Base-by-base conservation (phyloP, 176 grass and related monocot genomes). In the Avena insularis region DNA sequence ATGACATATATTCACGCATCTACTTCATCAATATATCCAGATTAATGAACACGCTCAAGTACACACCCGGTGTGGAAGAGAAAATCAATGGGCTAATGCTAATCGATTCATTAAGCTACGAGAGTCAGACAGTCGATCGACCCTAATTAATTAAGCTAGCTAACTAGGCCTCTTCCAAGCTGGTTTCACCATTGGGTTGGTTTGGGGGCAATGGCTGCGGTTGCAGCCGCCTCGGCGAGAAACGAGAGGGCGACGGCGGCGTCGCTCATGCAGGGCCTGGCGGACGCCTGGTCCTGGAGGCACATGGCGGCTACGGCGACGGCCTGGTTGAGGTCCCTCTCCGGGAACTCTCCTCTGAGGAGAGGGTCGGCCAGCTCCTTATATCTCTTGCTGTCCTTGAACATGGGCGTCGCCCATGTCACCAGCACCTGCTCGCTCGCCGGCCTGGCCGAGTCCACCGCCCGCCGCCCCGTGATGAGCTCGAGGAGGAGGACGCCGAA, bases 251-350 rank as follows among this genome's bases (percentile, higher is more conserved):
- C 50, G 48, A 76, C 73, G 48, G 73, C 73, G 48, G 73, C 73
- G 73, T 76, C 73, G 73, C 73, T 76, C 73, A 76, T 76, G 73
- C 73, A 76, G 0, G 33, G 93, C 90, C 49, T 92, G 4, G 27
- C 74, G 8, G 74, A 20, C 0, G 74, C 74, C 27, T 77, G 74
- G 74, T 77, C 48, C 14, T 77, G 74, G 4, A 77, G 50, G 50
- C 74, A 77, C 74, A 77, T 77, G 25, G 74, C 74, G 7, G 74
- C 74, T 25, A 77, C 74, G 74, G 74, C 74, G 15, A 77, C 74
- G 50, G 74, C 74, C 74, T 77, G 74, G 50, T 77, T 77, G 74
- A 77, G 51, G 27, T 77, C 74, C 49, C 50, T 29, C 3, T 77
- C 74, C 8, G 74, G 74, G 48, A 33, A 54, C 25, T 77, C 74